Evolutionary conservation across 208 protist species (phyloP), one percentile per base, ranked within the genome.

Genomic region (Leishmania amazonensis): DNA sequence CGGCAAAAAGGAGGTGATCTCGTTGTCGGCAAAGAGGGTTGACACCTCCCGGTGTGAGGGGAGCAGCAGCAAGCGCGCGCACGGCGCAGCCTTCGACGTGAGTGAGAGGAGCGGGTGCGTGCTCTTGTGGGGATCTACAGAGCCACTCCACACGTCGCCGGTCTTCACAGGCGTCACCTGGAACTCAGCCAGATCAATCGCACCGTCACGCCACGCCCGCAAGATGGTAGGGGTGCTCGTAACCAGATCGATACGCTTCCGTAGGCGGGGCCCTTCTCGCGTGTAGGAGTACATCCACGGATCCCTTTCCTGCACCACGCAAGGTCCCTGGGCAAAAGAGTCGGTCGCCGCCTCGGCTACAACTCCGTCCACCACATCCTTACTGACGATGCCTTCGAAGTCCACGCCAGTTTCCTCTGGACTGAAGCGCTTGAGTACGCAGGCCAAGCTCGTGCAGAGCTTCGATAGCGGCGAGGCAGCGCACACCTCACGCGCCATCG

Each of bases 51-150:
- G 74, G 76, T 88, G 93, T 4, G 87, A 82, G 57, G 87, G 87
- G 67, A 82, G 81, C 31, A 97, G 77, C 1, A 97, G 76, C 49
- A 97, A 84, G 49, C 95, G 93, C 79, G 87, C 87, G 64, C 91
- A 96, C 49, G 80, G 76, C 24, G 88, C 82, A n/a, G 67, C 38
- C 19, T 68, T 60, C 8, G 75, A 45, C 68, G 40, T 49, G n/a
- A 85, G 67, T 28, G 45, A 62, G 11, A 85, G 82, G 11, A 72
- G 82, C 17, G 82, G 82, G n/a, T 85, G 82, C 0, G 82, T 87
- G 72, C 88, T 87, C 53, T 92, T 86, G 53, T 81, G 78, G 2
- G 60, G 42, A n/a, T 82, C 21, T 2, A 75, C 51, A 6, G 68
- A 24, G 17, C 62, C 28, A n/a, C 42, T 53, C 42, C 53, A 71